Percentiles rank a stretch among this genome's conserved stretches.
phyloP scores from a whole-genome alignment of 2,329 filamentous ascomycete species.

The Aspergillus hortae region DNA sequence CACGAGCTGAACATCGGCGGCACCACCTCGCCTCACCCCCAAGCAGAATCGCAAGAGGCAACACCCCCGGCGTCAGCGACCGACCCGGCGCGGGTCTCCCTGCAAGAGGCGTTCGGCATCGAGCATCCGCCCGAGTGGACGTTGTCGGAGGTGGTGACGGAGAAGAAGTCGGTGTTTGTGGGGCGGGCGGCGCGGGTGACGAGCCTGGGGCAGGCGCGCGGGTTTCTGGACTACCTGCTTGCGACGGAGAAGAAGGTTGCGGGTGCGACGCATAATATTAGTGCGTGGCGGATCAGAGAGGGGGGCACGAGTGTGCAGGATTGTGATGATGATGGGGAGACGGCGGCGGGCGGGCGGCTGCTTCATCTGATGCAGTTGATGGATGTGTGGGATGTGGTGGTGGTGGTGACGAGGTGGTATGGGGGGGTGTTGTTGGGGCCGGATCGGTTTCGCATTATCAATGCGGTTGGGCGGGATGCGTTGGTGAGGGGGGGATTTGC shows the following conservation, averaged over 20 bases:
- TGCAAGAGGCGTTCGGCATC: conserved; percentile 28
- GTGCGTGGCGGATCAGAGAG: conserved; percentile 78
- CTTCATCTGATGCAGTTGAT: conserved; percentile 91
- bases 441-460: conserved; percentile 86
- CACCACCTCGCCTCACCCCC: background rate
- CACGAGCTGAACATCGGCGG: conserved; percentile 53
- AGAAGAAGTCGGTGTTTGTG: conserved; percentile 85
- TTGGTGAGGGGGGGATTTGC: conserved; percentile 73
- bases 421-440: conserved; percentile 87
- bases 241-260: conserved; percentile 79
- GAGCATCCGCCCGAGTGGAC: conserved; percentile 61
- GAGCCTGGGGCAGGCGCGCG: conserved; percentile 67
- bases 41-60: conserved; percentile 5
- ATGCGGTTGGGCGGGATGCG: conserved; percentile 77
- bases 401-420: conserved; percentile 94
- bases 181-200: conserved; percentile 70
- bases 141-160: conserved; percentile 68
- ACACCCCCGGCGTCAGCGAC: conserved; percentile 11
- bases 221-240: conserved; percentile 71
- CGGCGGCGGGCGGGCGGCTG: conserved; percentile 79
- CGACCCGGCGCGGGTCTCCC: conserved; percentile 23
- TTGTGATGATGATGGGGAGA: conserved; percentile 94
- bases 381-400: conserved; percentile 88
- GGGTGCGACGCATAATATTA: conserved; percentile 92
- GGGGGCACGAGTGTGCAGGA: conserved; percentile 69